Percentiles rank a stretch among this genome's conserved stretches.
phyloP scores from a whole-genome alignment of 2,329 filamentous ascomycete species.

The Claviceps arundinis region DNA sequence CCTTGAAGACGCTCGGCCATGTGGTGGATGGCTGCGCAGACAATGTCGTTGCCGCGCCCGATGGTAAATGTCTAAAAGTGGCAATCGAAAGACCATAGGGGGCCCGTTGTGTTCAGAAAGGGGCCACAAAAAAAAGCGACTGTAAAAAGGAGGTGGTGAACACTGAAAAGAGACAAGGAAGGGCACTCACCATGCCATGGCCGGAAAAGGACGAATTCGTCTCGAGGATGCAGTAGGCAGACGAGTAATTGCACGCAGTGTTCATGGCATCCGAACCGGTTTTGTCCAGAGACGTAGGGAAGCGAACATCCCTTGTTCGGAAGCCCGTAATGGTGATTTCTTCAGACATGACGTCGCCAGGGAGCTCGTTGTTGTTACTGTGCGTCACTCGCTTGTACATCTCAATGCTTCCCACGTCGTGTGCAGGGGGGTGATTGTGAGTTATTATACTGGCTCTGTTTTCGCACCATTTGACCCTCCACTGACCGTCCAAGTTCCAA shows the following conservation, averaged over 20 bases:
- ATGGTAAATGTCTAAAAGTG: conserved; percentile 59
- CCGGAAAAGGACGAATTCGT: conserved; percentile 61
- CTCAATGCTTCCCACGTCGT: too few species aligned
- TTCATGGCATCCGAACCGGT: conserved; percentile 98
- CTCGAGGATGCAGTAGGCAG: conserved; percentile 84
- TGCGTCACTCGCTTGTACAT: too few species aligned
- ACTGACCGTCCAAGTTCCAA: too few species aligned
- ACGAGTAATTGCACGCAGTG: conserved; percentile 79
- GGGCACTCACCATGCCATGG: conserved; percentile 58
- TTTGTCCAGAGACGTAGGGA: conserved; percentile 87
- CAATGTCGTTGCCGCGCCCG: conserved; percentile 82
- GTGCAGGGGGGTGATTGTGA: too few species aligned
- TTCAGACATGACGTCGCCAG: not conserved
- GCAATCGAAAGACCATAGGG: not conserved
- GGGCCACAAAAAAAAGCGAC: not conserved
- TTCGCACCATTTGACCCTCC: too few species aligned
- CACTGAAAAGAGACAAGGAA: not conserved
- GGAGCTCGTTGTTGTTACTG: not conserved
- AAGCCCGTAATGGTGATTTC: conserved; percentile 62
- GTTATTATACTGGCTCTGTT: too few species aligned
- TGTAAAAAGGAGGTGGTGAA: too few species aligned
- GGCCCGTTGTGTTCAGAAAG: not conserved
- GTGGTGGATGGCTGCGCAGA: conserved; percentile 71
- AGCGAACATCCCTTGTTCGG: conserved; percentile 60
- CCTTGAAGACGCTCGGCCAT: conserved; percentile 64